phyloP scores from a whole-genome alignment of 208 protist species.

The Leishmania amazonensis region DNA sequence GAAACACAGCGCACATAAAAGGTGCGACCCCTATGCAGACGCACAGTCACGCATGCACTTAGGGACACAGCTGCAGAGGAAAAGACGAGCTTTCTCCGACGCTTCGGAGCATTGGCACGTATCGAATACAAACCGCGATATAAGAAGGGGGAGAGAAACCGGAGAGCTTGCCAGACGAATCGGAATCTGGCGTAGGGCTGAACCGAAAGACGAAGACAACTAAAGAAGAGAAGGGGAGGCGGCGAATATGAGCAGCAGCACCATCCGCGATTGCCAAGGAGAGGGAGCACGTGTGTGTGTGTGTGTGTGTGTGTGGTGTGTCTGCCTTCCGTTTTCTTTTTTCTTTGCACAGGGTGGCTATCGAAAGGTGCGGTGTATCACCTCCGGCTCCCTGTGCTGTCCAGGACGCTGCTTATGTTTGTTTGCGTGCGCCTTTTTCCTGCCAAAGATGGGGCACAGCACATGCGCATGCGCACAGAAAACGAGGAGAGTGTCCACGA shows the following conservation, averaged over 20 bases:
- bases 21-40: neutral
- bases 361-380: neutral
- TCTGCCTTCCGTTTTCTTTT: neutral
- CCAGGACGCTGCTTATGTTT: too few species aligned
- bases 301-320: too few species aligned
- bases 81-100: neutral
- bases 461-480: neutral
- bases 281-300: neutral
- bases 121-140: neutral
- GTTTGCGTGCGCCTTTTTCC: too few species aligned
- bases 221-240: neutral
- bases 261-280: neutral
- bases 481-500: neutral
- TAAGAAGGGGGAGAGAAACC: neutral
- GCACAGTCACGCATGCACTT: neutral
- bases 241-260: neutral
- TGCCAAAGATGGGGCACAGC: too few species aligned
- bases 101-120: neutral
- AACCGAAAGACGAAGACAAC: neutral
- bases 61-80: neutral
- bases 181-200: neutral
- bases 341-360: neutral
- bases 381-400: too few species aligned
- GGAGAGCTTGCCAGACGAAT: neutral
- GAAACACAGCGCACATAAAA: neutral